phyloP scores from a whole-genome alignment of 371 early-diverging fungal genomes.

The Mortierella sp. region DNA sequence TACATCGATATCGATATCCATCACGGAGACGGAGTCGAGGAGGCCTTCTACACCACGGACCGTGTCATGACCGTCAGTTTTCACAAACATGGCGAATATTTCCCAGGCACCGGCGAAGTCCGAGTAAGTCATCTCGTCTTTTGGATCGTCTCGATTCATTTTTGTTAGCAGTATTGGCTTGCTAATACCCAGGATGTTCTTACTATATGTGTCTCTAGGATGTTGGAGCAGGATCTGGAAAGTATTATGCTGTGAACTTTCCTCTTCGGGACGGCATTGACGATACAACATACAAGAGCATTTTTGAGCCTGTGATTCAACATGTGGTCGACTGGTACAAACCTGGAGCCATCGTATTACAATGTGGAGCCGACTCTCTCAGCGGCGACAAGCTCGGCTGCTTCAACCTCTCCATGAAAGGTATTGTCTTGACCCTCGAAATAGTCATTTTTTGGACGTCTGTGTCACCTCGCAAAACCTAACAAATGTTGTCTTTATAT shows the following conservation, averaged over 20 bases:
- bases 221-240: constrained; percentile 90
- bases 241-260: constrained; percentile 96
- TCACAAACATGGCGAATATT: constrained; percentile 99
- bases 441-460: background rate
- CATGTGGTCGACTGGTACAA: constrained; percentile 95
- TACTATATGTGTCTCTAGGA: constrained; percentile 65
- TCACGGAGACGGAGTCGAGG: constrained; percentile 99
- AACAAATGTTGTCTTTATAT: background rate
- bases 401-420: constrained; percentile 97
- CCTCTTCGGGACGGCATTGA: constrained; percentile 98
- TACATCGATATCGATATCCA: constrained; percentile 99
- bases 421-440: constrained; percentile 50
- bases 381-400: constrained; percentile 99
- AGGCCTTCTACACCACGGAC: constrained; percentile 99
- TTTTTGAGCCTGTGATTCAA: constrained; percentile 94
- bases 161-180: too few relatives aligned
- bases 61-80: constrained; percentile 99
- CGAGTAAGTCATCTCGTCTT: constrained; percentile 61
- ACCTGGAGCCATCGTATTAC: constrained; percentile 98
- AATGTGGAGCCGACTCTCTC: constrained; percentile 99
- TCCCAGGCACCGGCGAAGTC: constrained; percentile 98
- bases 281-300: constrained; percentile 90
- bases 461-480: background rate
- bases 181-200: background rate
- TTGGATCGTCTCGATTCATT: background rate